Evolutionary conservation across 495 filamentous ascomycete species (phyloP).

Genomic region (Lepidopterella palustris): DNA sequence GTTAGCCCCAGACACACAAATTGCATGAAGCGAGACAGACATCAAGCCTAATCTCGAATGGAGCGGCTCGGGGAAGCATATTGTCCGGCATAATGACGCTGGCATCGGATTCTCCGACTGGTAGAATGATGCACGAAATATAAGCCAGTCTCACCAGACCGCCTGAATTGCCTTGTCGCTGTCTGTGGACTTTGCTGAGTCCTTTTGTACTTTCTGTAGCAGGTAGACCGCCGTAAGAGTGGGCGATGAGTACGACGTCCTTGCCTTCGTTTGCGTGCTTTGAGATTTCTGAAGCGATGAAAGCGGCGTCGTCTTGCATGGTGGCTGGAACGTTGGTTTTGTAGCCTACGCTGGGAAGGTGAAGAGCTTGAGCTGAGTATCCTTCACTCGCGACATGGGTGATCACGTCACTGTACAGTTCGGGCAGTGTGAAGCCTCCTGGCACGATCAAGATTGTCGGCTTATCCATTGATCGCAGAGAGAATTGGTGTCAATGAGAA

Average conservation of each 20-base stretch:
- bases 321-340: slow-evolving; percentile 3
- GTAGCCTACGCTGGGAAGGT: slow-evolving; percentile 4
- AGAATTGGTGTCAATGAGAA: not conserved
- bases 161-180: slow-evolving; percentile 17
- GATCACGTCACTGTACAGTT: not conserved
- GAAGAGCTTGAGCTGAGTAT: not conserved
- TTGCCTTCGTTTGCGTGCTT: slow-evolving; percentile 20
- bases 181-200: slow-evolving; percentile 11
- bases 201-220: slow-evolving; percentile 6
- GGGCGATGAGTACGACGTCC: slow-evolving; percentile 17
- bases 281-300: slow-evolving; percentile 3
- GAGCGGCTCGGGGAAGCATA: no score
- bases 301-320: slow-evolving; percentile 20
- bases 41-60: no score
- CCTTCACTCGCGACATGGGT: not conserved
- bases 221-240: slow-evolving; percentile 21
- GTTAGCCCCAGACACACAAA: no score
- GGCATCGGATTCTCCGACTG: not conserved
- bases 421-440: not conserved
- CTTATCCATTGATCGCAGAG: not conserved
- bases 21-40: no score
- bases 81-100: no score
- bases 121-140: slow-evolving; percentile 16
- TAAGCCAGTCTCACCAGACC: slow-evolving; percentile 18
- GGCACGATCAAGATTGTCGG: not conserved